Conservation (phyloP, 1,284 basidiomycete species). For the Trichosporon sp. region DNA sequence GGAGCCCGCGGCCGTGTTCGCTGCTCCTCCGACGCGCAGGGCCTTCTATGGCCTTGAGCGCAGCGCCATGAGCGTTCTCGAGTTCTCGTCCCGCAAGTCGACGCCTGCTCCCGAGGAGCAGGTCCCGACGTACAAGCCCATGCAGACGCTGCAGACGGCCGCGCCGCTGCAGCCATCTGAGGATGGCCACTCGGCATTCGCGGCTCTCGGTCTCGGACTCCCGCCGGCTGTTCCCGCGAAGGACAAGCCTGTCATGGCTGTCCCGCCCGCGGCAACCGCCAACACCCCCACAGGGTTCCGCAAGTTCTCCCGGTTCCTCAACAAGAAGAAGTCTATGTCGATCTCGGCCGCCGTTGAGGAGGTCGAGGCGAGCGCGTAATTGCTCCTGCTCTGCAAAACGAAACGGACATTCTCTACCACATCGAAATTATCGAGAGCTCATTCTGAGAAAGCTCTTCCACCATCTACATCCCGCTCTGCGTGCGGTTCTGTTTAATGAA, state of each 20-base stretch:
- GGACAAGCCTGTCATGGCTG: not conserved
- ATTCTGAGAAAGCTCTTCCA: not conserved
- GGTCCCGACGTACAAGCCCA: not conserved
- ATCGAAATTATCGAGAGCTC: not conserved
- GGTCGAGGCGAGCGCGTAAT: not conserved
- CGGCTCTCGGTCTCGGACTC: not conserved
- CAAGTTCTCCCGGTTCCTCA: not conserved
- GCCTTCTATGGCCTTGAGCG: constrained; percentile 23
- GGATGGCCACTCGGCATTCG: not conserved
- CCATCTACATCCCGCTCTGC: not conserved
- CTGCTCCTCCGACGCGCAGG: constrained; percentile 6
- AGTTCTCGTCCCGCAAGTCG: constrained; percentile 13
- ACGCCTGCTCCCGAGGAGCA: not conserved
- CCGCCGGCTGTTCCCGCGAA: not conserved
- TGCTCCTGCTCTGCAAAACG: not conserved
- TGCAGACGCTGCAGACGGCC: not conserved
- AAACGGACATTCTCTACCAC: not conserved
- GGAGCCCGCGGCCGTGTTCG: not conserved
- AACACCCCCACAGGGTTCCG: not conserved
- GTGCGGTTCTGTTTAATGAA: not conserved
- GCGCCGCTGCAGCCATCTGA: not conserved
- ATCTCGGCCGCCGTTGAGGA: not conserved
- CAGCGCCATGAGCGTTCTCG: constrained; percentile 24
- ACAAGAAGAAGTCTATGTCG: constrained; percentile 1
- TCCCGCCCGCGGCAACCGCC: not conserved